A percentile compares a stretch with the other conserved stretches of the same genome.
Conservation (phyloP, 805 yeast genomes). For the Yamadazyma endophytica region DNA sequence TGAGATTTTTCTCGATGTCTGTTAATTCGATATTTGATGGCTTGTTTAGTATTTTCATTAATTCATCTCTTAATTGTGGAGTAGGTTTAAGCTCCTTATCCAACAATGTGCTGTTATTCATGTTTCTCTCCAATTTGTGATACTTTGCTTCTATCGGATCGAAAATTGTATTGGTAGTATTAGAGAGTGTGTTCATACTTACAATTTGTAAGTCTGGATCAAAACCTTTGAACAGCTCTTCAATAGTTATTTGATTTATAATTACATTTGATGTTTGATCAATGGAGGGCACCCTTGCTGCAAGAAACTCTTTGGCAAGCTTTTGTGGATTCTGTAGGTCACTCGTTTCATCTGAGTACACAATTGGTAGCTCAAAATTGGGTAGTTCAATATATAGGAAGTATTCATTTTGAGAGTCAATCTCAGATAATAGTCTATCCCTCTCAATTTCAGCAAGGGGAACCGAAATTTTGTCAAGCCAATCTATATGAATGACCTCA, state of each 20-base stretch:
- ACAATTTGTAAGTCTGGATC: constrained; percentile 38
- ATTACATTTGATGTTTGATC: too few relatives aligned
- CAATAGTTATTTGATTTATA: constrained; percentile 30
- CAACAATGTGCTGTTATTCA: constrained; percentile 68
- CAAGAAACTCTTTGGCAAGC: constrained; percentile 2
- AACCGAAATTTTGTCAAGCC: constrained; percentile 64
- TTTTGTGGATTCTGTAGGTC: constrained; percentile 6
- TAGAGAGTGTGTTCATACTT: constrained; percentile 3
- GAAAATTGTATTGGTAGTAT: constrained; percentile 1
- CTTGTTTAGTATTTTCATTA: constrained; percentile 62
- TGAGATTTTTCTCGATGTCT: constrained; percentile 77
- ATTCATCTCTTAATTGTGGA: constrained; percentile 71
- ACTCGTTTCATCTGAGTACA: constrained; percentile 29
- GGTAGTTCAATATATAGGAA: constrained; percentile 38
- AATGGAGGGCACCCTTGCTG: too few relatives aligned
- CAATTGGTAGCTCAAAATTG: constrained; percentile 39
- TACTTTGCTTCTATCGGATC: constrained; percentile 90
- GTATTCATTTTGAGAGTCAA: too few relatives aligned
- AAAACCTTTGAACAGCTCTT: constrained; percentile 28
- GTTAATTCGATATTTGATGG: constrained; percentile 82
- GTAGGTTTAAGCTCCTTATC: constrained; percentile 89
- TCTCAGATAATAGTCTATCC: too few relatives aligned
- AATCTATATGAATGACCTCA: constrained; percentile 53
- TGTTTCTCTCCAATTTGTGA: constrained; percentile 72
- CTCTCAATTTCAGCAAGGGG: too few relatives aligned